Base-by-base conservation (phyloP, 2,329 filamentous ascomycete species). In the Diaporthe amygdali region DNA sequence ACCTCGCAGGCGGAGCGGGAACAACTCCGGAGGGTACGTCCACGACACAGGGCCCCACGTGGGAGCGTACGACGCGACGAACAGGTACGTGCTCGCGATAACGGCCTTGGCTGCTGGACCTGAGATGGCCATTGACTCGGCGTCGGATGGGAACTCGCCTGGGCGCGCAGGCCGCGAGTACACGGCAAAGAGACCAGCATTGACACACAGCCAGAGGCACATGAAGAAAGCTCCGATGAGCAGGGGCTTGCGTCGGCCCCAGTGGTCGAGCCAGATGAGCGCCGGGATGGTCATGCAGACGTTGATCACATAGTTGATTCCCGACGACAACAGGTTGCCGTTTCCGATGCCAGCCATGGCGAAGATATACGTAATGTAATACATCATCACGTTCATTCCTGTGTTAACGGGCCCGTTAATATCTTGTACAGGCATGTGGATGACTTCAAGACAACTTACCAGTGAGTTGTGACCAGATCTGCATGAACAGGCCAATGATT, bases 271-370 rank as follows among this genome's bases (percentile, higher is more conserved):
- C 83, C 85, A 95, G 70, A 95, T 81, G 30, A 96, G 86, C 1
- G 93, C 93, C 0, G 93, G 92, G 3, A 95, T 79, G 0, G 94
- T 96, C 90, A 94, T 93, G 66, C 91, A 72, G 1, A 96, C 93
- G 79, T 95, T 95, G 84, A 96, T 94, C 76, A 95, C 86, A 78
- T 93, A 94, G 77, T 93, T 90, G 73, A 94, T 93, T 12, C 88
- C 90, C 22, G 90, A 92, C 9, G 92, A 87, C 54, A 93, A 80
- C 10, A 94, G 85, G 46, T 90, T 87, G 67, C 85, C 86, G 75
- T 89, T 87, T 1, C 80, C 82, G n/a, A 92, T 83, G 12, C 91
- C 91, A 20, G 92, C 91, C 92, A 94, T 94, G 14, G 85, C 85
- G 79, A 94, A 93, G 71, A 94, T 88, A 74, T 93, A 93, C 59